phyloP scores from a whole-genome alignment of 208 protist genomes.

The Acanthamoeba culbertsoni region DNA sequence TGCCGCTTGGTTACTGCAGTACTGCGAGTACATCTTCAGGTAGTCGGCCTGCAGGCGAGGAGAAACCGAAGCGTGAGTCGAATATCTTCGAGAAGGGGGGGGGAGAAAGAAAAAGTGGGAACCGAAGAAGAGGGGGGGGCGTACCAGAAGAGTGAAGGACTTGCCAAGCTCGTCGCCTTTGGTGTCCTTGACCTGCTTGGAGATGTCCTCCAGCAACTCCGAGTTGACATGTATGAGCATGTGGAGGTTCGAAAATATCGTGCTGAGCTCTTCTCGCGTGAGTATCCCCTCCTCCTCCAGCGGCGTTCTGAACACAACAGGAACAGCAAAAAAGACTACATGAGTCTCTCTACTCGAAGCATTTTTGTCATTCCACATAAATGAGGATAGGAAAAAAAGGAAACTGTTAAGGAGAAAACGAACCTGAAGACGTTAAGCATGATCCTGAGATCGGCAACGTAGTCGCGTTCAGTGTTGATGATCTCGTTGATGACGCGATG shows the following conservation, averaged over 20 bases:
- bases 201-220: constrained; percentile 6
- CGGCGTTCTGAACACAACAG: not conserved
- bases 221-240: constrained; percentile 21
- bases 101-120: not conserved
- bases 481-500: constrained; percentile 56
- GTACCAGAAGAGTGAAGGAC: constrained; percentile 5
- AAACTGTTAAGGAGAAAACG: not conserved
- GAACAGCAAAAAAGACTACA: not conserved
- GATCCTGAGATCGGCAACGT: not conserved
- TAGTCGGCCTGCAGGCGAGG: not conserved
- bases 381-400: not conserved
- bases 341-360: not conserved
- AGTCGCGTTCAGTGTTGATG: constrained; percentile 53
- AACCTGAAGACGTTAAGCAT: constrained; percentile 5
- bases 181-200: constrained; percentile 14
- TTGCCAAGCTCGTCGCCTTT: constrained; percentile 26
- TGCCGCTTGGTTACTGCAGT: constrained; percentile 37
- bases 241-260: constrained; percentile 41
- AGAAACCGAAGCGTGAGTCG: not conserved
- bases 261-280: not conserved
- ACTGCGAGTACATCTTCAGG: constrained; percentile 56
- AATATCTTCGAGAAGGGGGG: too few species aligned
- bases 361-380: not conserved
- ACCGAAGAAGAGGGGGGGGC: not conserved
- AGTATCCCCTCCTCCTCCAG: constrained; percentile 28